Percentiles rank a stretch among this genome's conserved stretches.
phyloP scores from a whole-genome alignment of 768 basidiomycete genomes.

The Nidula microcarpa region DNA sequence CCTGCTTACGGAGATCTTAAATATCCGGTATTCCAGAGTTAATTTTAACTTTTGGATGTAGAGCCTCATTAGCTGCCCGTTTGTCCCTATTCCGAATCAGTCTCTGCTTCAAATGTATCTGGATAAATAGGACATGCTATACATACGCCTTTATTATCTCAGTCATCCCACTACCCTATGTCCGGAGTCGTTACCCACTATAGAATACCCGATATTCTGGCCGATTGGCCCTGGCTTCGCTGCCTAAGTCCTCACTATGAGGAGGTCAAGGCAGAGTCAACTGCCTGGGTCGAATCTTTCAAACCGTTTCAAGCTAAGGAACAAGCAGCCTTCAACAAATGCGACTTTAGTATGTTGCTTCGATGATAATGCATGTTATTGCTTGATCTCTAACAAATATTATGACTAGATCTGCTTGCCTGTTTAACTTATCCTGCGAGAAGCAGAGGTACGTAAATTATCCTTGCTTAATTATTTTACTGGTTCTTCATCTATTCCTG shows the following conservation, averaged over 20 bases:
- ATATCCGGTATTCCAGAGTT: too few species aligned
- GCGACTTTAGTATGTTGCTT: slow-evolving; percentile 8
- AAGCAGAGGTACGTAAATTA: slow-evolving; percentile 3
- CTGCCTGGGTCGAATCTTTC: slow-evolving; percentile 8
- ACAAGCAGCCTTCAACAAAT: slow-evolving; percentile 3
- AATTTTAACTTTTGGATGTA: too few species aligned
- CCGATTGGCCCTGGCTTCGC: not conserved
- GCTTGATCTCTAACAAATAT: not conserved
- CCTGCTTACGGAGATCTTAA: too few species aligned
- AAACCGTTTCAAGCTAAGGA: slow-evolving; percentile 6
- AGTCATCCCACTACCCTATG: too few species aligned
- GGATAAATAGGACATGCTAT: too few species aligned
- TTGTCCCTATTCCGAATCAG: too few species aligned
- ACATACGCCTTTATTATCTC: too few species aligned
- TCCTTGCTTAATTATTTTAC: not conserved
- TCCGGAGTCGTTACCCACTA: slow-evolving; percentile 1
- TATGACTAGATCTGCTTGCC: slow-evolving; percentile 11
- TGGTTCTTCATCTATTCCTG: too few species aligned
- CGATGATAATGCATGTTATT: not conserved
- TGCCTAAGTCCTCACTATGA: slow-evolving; percentile 3
- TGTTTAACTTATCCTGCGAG: slow-evolving; percentile 13
- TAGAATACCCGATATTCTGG: slow-evolving; percentile 1
- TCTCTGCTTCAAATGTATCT: too few species aligned
- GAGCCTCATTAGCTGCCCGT: too few species aligned
- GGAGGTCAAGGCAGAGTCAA: slow-evolving; percentile 6